Base-by-base conservation (phyloP, 371 early-diverging fungal species). In the Apophysomyces sp. region DNA sequence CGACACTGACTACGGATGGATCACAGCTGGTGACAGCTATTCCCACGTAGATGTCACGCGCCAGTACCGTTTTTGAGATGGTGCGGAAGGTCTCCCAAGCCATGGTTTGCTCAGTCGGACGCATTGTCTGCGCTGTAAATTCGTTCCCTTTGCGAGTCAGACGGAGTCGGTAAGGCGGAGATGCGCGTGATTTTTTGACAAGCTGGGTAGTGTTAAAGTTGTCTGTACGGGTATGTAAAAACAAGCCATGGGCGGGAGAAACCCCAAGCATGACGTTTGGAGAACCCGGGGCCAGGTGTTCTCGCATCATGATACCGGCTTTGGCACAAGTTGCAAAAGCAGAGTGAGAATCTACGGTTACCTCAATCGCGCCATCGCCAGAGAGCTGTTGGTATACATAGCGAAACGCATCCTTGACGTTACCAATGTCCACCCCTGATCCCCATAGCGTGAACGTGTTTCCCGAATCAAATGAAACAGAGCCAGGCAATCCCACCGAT, bases 21-120 rank as follows among this genome's bases (percentile, higher is more conserved):
- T 79, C 79, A 51, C 79, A 79, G 28, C 79, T 79, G 2, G 79
- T 79, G 4, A 79, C 79, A 21, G 74, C 76, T 18, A 79, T 31
- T 7, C 79, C 79, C 12, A 71, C 71, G 56, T 79, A 79, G 0
- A 72, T 64, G 58, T 79, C 79, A 13, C 66, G 61, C 4, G 79
- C 74, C 30, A 79, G 53, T 1, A 63, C 44, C 4, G 74, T n/a
- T 18, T 62, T 59, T 5, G 62, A 52, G 11, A 69, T 36, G 11
- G 52, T 59, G 4, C 61, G 71, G 24, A 79, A 62, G 0, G 61
- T 41, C 29, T 79, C 74, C 79, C 79, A 79, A 3, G 13, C 30
- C 3, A 36, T 56, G 32, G 26, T 57, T 52, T 24, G 13, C 21
- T 53, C 55, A 31, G 4, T 16, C 5, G 21, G 31, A 44, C 55